These are phyloP conservation scores for Yarrowia sp. DNA, from an alignment of 805 yeast species.

Conservation along the genomic window DNA sequence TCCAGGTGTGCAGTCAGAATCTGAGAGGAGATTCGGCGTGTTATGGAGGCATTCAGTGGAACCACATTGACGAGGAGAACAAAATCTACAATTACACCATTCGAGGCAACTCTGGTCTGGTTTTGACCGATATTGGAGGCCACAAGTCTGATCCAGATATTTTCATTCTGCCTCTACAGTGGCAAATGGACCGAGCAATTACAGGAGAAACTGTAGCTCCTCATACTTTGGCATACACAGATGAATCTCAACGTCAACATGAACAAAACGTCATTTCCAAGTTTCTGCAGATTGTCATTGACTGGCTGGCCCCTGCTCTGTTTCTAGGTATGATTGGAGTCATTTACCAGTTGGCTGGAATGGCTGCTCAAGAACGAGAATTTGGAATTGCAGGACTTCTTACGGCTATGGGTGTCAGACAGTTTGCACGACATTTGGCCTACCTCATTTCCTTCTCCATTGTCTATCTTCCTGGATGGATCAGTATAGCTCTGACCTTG, in stretches of 20 bases:
- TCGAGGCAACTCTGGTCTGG: conserved; percentile 38
- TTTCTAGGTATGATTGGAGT: conserved; percentile 40
- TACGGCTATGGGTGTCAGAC: conserved; percentile 37
- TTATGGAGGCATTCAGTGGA: conserved; percentile 40
- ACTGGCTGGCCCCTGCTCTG: conserved; percentile 39
- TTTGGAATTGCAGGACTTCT: conserved; percentile 36
- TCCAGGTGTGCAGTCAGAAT: conserved; percentile 35
- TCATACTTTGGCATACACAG: conserved; percentile 36
- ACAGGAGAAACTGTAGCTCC: conserved; percentile 33
- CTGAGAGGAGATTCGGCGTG: conserved; percentile 38
- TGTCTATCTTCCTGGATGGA: conserved; percentile 39
- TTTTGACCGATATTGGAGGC: conserved; percentile 32
- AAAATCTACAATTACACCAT: conserved; percentile 38
- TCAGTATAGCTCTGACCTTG: conserved; percentile 34
- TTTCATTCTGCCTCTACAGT: conserved; percentile 38
- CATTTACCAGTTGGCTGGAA: conserved; percentile 39
- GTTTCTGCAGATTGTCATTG: conserved; percentile 34
- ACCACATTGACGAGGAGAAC: conserved; percentile 32
- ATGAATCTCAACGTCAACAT: conserved; percentile 32
- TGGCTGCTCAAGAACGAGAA: conserved; percentile 38
- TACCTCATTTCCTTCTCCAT: conserved; percentile 35
- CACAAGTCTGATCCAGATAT: conserved; percentile 35
- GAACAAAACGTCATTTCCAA: conserved; percentile 33
- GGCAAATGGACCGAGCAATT: conserved; percentile 39
- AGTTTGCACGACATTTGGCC: conserved; percentile 33